These are phyloP conservation scores for Spencermartinsiella europaea DNA, from an alignment of 805 yeast genomes.

Conservation along the genomic window DNA sequence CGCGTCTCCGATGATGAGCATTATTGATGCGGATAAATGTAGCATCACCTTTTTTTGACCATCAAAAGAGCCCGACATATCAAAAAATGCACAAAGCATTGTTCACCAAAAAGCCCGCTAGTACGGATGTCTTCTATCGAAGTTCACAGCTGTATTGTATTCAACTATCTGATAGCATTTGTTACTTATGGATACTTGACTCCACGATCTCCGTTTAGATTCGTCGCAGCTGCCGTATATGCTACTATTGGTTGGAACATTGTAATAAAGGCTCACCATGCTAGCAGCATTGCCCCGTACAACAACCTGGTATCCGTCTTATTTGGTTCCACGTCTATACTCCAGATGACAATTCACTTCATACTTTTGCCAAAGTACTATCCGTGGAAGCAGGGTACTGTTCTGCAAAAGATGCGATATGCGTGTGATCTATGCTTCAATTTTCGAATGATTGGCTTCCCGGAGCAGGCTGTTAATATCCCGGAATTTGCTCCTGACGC, in stretches of 20 bases:
- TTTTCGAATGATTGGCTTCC: neutral
- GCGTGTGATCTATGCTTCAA: neutral
- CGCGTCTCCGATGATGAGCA: no score
- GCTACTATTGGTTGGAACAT: neutral
- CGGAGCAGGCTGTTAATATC: neutral
- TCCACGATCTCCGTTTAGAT: neutral
- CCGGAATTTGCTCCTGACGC: neutral
- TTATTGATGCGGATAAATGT: no score
- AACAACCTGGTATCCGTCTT: neutral
- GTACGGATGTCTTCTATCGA: no score
- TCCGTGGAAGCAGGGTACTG: neutral
- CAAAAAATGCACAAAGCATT: no score
- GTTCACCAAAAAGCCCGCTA: no score
- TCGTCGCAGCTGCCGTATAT: neutral
- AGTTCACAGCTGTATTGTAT: no score
- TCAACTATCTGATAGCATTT: neutral
- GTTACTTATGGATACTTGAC: neutral
- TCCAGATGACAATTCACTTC: neutral
- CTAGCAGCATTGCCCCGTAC: neutral
- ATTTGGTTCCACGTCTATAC: neutral
- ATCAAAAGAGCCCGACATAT: no score
- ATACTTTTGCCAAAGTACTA: neutral
- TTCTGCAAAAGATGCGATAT: neutral
- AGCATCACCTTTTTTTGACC: no score
- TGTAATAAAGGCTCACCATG: neutral